phyloP scores from a whole-genome alignment of 225 moss, liverwort and hornwort genomes.

The Neckera pumila region DNA sequence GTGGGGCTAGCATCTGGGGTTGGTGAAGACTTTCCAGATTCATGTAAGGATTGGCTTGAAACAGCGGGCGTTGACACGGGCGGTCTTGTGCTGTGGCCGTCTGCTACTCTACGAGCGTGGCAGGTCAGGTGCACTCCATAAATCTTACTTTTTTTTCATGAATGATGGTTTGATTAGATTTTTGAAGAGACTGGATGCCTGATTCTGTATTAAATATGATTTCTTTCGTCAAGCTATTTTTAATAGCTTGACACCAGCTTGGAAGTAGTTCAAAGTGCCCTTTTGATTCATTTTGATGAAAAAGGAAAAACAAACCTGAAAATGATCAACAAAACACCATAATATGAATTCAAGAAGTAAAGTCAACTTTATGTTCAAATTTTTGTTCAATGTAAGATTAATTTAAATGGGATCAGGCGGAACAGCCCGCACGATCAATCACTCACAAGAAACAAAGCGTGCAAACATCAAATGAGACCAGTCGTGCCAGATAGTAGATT shows the following conservation, averaged over 20 bases:
- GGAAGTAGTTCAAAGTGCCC: not conserved
- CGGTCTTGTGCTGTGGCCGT: slow-evolving; percentile 60
- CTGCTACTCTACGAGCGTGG: slow-evolving; percentile 82
- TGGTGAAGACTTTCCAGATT: slow-evolving; percentile 73
- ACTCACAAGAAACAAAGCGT: not conserved
- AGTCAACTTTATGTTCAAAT: not conserved
- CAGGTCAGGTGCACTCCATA: slow-evolving; percentile 57
- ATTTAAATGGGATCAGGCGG: not conserved
- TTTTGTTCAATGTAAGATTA: not conserved
- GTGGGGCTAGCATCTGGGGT: slow-evolving; percentile 78
- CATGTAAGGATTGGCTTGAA: slow-evolving; percentile 71
- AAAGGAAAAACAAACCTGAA: not conserved
- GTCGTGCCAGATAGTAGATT: not conserved
- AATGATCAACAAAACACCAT: not conserved
- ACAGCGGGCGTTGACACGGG: slow-evolving; percentile 58
- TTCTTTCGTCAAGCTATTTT: not conserved
- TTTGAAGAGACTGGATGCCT: not conserved
- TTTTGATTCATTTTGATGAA: not conserved
- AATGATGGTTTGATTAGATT: not conserved
- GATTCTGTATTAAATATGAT: not conserved
- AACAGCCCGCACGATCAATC: not conserved
- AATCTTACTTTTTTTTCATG: not conserved
- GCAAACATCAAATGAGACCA: not conserved
- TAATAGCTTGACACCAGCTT: not conserved
- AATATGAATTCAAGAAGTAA: not conserved